Percentiles rank a stretch among this genome's conserved stretches.
Evolutionary conservation across 2,329 filamentous ascomycete species (phyloP).

Genomic region (Mollisia scopiformis): DNA sequence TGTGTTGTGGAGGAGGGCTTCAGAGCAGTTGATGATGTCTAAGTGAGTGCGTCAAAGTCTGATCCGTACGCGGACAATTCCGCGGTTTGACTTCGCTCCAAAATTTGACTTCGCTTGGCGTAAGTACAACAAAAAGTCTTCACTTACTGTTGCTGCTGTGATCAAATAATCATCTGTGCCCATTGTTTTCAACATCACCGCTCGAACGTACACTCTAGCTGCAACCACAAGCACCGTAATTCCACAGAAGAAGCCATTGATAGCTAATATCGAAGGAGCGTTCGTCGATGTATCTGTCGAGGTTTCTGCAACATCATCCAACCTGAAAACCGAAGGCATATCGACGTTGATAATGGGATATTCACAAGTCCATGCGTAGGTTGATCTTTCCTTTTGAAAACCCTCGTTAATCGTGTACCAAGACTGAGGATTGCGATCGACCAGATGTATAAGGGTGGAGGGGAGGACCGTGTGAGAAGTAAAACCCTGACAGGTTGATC

Average conservation of each 20-base stretch:
- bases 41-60: too few species aligned
- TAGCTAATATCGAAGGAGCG: constrained; percentile 40
- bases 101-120: background rate
- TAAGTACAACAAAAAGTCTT: background rate
- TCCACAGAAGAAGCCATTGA: constrained; percentile 42
- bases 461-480: background rate
- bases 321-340: constrained; percentile 18
- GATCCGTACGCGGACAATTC: too few species aligned
- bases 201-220: constrained; percentile 46
- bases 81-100: background rate
- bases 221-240: constrained; percentile 40
- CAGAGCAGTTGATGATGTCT: too few species aligned
- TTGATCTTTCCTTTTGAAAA: background rate
- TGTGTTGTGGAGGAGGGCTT: background rate
- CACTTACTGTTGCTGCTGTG: constrained; percentile 42
- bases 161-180: constrained; percentile 52
- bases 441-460: background rate
- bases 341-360: background rate
- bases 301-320: background rate
- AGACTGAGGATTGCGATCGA: background rate
- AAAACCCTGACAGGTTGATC: background rate
- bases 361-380: background rate
- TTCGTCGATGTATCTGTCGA: constrained; percentile 35
- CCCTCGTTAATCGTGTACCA: background rate
- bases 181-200: constrained; percentile 46